Percentiles rank a stretch among this genome's conserved stretches.
phyloP scores from a whole-genome alignment of 1,284 basidiomycete genomes.

The Hypsizygus ulmarius region DNA sequence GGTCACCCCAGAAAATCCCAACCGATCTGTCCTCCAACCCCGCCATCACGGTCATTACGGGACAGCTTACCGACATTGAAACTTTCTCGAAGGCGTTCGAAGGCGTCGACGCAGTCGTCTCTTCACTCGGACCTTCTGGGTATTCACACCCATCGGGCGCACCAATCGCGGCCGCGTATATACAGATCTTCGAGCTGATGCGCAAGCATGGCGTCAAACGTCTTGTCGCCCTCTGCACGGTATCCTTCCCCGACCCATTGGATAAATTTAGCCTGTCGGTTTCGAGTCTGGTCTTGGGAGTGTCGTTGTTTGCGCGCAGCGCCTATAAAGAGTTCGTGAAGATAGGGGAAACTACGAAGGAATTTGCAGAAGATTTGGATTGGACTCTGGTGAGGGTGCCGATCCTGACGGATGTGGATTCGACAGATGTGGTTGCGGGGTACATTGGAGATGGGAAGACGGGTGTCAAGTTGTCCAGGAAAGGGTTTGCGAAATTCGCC shows the following conservation, averaged over 20 bases:
- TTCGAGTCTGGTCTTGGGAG: conserved; percentile 38
- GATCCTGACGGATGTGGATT: conserved; percentile 35
- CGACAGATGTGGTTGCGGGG: conserved; percentile 39
- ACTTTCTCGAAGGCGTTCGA: conserved; percentile 40
- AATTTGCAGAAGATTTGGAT: conserved; percentile 34
- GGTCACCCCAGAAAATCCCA: conserved; percentile 46
- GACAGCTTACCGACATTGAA: conserved; percentile 42
- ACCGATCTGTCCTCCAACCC: conserved; percentile 33
- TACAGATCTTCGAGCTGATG: conserved; percentile 43
- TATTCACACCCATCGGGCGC: conserved; percentile 26
- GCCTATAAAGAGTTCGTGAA: background rate
- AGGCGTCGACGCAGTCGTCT: conserved; percentile 48
- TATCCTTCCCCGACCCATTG: conserved; percentile 47
- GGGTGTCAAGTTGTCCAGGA: conserved; percentile 37
- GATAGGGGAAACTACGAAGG: conserved; percentile 33
- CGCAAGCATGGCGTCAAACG: conserved; percentile 39
- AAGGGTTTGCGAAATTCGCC: conserved; percentile 45
- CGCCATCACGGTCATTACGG: conserved; percentile 40
- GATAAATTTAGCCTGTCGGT: conserved; percentile 43
- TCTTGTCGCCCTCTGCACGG: conserved; percentile 49
- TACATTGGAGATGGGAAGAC: conserved; percentile 49
- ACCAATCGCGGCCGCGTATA: conserved; percentile 48
- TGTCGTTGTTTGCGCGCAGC: background rate
- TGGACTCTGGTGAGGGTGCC: conserved; percentile 55
- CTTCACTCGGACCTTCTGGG: conserved; percentile 45